Conservation (phyloP, 2,329 filamentous ascomycete genomes). For the Periconia digitata region DNA sequence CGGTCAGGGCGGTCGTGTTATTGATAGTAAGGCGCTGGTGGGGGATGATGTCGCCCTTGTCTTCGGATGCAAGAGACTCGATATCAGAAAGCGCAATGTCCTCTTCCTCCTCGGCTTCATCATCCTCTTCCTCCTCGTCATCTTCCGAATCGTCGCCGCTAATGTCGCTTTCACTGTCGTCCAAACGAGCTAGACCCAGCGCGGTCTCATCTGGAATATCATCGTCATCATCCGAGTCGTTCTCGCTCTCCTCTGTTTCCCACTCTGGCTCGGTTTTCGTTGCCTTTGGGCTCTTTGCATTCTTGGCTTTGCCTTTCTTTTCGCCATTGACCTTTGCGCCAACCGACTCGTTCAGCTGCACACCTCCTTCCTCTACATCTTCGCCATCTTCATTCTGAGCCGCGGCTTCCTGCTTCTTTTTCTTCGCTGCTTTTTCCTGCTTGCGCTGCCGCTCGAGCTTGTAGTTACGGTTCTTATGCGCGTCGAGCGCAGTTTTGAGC, state of each 20-base stretch:
- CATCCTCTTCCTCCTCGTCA: conserved; percentile 57
- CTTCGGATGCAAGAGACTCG: conserved; percentile 74
- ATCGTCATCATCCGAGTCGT: conserved; percentile 32
- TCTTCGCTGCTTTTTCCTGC: conserved; percentile 59
- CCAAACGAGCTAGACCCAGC: conserved; percentile 33
- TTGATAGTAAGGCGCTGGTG: conserved; percentile 96
- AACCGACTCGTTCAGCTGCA: conserved; percentile 30
- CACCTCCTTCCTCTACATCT: conserved; percentile 29
- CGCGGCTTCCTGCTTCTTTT: conserved; percentile 45
- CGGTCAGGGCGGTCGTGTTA: conserved; percentile 83
- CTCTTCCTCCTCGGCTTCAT: conserved; percentile 76
- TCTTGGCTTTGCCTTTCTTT: conserved; percentile 33
- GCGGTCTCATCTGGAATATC: conserved; percentile 18
- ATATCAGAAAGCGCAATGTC: conserved; percentile 90
- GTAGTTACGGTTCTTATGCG: conserved; percentile 65
- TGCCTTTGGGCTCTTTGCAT: conserved; percentile 24
- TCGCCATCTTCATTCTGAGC: conserved; percentile 13
- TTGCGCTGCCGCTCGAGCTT: conserved; percentile 78
- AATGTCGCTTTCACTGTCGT: conserved; percentile 39
- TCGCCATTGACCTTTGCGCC: conserved; percentile 26
- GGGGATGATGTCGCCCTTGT: conserved; percentile 82
- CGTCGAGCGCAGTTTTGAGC: conserved; percentile 60
- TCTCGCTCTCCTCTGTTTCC: conserved; percentile 45
- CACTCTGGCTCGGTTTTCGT: conserved; percentile 41
- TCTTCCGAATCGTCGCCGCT: conserved; percentile 45